Conservation (phyloP, 2,329 filamentous ascomycete species). For the Ilyonectria sp. region DNA sequence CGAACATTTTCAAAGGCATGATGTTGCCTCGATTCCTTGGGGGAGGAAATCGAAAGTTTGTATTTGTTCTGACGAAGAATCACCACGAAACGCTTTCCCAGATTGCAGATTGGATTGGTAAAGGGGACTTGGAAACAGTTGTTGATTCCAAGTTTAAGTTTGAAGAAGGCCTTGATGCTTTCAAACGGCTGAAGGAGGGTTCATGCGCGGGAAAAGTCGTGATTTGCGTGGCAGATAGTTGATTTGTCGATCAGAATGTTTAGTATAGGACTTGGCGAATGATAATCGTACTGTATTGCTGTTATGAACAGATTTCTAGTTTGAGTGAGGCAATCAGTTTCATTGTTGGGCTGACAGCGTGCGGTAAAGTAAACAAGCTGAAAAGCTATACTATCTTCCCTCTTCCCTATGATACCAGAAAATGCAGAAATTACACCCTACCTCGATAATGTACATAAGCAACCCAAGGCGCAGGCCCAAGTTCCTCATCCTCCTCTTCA, state of each 20-base stretch:
- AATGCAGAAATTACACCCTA: not conserved
- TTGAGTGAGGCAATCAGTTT: too few species aligned
- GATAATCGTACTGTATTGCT: too few species aligned
- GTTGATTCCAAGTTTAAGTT: slow-evolving; percentile 70
- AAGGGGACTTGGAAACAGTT: slow-evolving; percentile 70
- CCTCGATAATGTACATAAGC: slow-evolving; percentile 1
- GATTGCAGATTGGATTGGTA: slow-evolving; percentile 68
- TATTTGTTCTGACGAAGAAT: slow-evolving; percentile 57
- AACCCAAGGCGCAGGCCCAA: not conserved
- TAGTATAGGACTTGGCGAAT: too few species aligned
- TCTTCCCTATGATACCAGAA: too few species aligned
- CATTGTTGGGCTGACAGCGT: too few species aligned
- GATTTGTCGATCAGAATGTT: not conserved
- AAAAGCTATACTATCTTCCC: too few species aligned
- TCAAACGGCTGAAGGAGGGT: slow-evolving; percentile 70
- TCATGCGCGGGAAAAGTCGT: slow-evolving; percentile 74
- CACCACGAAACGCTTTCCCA: slow-evolving; percentile 63
- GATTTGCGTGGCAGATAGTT: slow-evolving; percentile 38
- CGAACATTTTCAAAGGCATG: slow-evolving; percentile 44
- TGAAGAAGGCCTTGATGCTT: slow-evolving; percentile 70
- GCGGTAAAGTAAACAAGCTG: too few species aligned
- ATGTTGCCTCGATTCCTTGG: slow-evolving; percentile 55
- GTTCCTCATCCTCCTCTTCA: not conserved
- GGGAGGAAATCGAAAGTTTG: slow-evolving; percentile 59
- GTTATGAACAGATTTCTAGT: too few species aligned